Conservation (phyloP, 2,329 filamentous ascomycete genomes). For the Aspergillus nomiae region DNA sequence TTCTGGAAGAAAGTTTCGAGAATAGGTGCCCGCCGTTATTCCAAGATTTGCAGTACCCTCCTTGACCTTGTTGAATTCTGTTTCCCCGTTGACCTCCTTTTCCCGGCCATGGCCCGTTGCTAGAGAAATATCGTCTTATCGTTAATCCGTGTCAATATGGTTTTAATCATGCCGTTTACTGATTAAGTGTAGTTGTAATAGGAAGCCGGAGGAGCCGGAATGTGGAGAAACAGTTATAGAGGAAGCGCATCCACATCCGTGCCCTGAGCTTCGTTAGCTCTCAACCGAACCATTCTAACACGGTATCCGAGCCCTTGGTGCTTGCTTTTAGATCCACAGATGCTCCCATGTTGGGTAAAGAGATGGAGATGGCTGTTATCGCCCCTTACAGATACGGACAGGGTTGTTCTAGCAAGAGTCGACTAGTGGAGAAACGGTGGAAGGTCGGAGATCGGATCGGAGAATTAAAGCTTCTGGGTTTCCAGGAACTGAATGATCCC, state of each 20-base stretch:
- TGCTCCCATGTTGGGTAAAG: not conserved
- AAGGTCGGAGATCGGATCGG: not conserved
- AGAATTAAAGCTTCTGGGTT: not conserved
- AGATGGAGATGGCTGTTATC: not conserved
- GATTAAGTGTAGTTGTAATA: conserved; percentile 13
- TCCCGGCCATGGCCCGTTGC: not conserved
- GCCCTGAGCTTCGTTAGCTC: no score
- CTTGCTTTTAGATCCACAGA: not conserved
- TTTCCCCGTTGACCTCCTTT: not conserved
- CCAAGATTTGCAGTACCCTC: not conserved
- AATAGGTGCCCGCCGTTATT: not conserved
- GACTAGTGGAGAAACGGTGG: not conserved
- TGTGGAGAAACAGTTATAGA: not conserved
- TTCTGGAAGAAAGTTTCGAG: not conserved
- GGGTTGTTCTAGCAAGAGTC: not conserved
- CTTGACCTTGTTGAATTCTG: not conserved
- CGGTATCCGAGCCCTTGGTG: not conserved
- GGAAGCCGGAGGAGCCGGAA: not conserved
- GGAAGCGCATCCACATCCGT: not conserved
- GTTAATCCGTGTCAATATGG: not conserved
- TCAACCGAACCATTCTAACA: not conserved
- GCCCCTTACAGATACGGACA: not conserved
- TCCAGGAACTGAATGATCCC: not conserved
- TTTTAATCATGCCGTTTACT: not conserved
- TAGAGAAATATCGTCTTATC: not conserved